Evolutionary conservation across 176 grass and related monocot species (phyloP).

Genomic region (Aegilops speltoides): DNA sequence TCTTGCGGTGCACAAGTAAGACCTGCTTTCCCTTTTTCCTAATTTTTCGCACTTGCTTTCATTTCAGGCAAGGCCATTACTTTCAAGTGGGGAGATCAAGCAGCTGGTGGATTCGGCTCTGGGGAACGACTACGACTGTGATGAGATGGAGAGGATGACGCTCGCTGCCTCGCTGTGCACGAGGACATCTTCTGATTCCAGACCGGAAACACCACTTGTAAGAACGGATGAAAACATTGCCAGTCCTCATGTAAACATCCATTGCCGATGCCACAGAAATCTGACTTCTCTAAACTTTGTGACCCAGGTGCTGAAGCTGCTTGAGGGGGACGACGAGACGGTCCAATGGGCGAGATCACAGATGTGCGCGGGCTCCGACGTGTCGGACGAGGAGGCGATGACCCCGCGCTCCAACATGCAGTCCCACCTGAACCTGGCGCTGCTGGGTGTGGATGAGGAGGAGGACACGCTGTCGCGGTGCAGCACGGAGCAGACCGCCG

Average conservation of each 20-base stretch:
- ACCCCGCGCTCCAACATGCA: slow-evolving; percentile 54
- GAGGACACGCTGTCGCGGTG: slow-evolving; percentile 70
- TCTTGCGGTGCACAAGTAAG: not conserved
- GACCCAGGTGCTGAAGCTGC: slow-evolving; percentile 60
- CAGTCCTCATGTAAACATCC: not conserved
- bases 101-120: slow-evolving; percentile 63
- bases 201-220: slow-evolving; percentile 70
- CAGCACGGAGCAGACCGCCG: slow-evolving; percentile 75
- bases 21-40: not conserved
- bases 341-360: slow-evolving; percentile 55
- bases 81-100: slow-evolving; percentile 65
- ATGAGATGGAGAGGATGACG: slow-evolving; percentile 77
- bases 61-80: slow-evolving; percentile 86
- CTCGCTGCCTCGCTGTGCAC: slow-evolving; percentile 72
- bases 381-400: slow-evolving; percentile 46
- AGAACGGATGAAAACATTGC: slow-evolving; percentile 3
- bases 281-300: not conserved
- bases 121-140: slow-evolving; percentile 52
- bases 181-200: slow-evolving; percentile 50
- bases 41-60: slow-evolving; percentile 16
- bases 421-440: slow-evolving; percentile 76
- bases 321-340: slow-evolving; percentile 64
- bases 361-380: slow-evolving; percentile 36
- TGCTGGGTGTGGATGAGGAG: slow-evolving; percentile 73
- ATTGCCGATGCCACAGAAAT: not conserved